Conservation (phyloP, 805 yeast genomes). For the Ogataea pignaliae region DNA sequence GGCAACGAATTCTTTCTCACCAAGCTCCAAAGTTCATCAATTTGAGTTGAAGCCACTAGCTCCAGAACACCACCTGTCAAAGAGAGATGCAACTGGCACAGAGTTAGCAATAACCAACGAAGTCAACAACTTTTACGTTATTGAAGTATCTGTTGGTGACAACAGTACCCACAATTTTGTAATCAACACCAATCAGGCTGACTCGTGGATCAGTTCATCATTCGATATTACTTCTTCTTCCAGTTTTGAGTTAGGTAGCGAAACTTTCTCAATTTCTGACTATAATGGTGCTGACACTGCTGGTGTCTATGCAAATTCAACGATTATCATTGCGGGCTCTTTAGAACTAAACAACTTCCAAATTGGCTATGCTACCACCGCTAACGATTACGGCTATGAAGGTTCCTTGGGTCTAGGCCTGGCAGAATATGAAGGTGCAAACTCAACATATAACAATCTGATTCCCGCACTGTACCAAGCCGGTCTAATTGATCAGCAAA, state of each 20-base stretch:
- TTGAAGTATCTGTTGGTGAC: slow-evolving; percentile 25
- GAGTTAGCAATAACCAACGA: slow-evolving; percentile 12
- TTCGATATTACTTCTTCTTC: slow-evolving; percentile 8
- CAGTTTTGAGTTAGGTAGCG: slow-evolving; percentile 3
- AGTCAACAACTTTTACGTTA: slow-evolving; percentile 15
- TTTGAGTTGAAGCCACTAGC: neutral
- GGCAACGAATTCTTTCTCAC: too few relatives aligned
- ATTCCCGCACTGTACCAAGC: slow-evolving; percentile 21
- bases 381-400: slow-evolving; percentile 8
- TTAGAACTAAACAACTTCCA: slow-evolving; percentile 8
- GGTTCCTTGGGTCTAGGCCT: slow-evolving; percentile 21
- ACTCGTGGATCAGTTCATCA: slow-evolving; percentile 25
- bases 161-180: slow-evolving; percentile 19
- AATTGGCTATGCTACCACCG: slow-evolving; percentile 20
- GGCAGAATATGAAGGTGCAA: slow-evolving; percentile 2
- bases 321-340: slow-evolving; percentile 8
- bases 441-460: slow-evolving; percentile 15
- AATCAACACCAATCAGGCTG: slow-evolving; percentile 29
- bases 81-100: slow-evolving; percentile 13
- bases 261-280: slow-evolving; percentile 11
- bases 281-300: slow-evolving; percentile 6
- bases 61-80: neutral
- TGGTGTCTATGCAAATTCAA: slow-evolving; percentile 20
- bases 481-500: slow-evolving; percentile 24
- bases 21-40: neutral